Base-by-base conservation (phyloP, 805 yeast species). In the Priceomyces castillae region DNA sequence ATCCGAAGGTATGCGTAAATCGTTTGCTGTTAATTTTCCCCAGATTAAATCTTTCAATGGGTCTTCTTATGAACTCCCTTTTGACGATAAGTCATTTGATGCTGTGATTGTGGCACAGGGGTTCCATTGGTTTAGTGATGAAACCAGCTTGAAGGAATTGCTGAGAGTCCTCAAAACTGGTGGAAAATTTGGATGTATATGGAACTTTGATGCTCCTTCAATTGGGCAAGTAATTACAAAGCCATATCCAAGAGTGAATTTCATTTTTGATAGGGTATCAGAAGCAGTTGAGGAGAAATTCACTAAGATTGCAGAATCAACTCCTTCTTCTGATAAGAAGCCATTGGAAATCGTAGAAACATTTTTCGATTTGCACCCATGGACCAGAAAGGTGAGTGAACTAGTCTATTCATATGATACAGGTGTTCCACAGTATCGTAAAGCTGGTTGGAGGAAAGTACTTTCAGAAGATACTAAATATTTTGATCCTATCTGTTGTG, bases 121-220 rank as follows among this genome's bases (percentile, higher is more conserved):
- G 0, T 81, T 76, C 56, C 86, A 81, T 49, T 81, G 86, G 86
- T 81, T 81, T 59, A 71, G 78, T n/a, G 80, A 78, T 50, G 36
- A 46, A 2, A 65, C 62, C 7, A 63, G 82, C 0, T 52, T 81
- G 26, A 57, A 62, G 42, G 86, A 81, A 54, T 54, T 81, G 17
- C 46, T 61, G 34, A 61, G 86, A 14, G 77, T 81, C 0, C 64
- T 81, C 51, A 75, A 73, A 47, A 58, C 62, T 4, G 57, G 54
- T 6, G 84, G 83, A 0, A 64, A 61, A 36, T 60, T 81, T 10
- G 84, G 81, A 0, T 54, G 79, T 18, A 70, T 81, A 42, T 81
- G 86, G 86, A 81, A 81, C 57, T 75, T 65, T 48, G 85, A 81
- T 49, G 51, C 52, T 18, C 54, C 56, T 7, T 39, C 57, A 4